Evolutionary conservation across 2,329 filamentous ascomycete species (phyloP), one percentile per base, ranked within the genome.

Genomic region (Penicillium sp.): DNA sequence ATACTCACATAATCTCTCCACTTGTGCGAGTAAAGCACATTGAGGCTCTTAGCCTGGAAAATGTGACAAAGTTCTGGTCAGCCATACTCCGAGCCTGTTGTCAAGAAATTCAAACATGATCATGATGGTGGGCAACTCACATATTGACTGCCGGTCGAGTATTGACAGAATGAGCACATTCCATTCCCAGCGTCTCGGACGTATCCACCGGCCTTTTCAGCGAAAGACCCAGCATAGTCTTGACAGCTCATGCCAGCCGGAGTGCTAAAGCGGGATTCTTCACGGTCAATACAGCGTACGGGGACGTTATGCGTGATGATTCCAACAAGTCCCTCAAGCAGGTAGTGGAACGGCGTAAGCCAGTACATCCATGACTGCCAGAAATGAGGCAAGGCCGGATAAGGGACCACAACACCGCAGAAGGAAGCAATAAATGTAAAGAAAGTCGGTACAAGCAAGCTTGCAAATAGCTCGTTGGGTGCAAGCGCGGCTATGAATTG

Each of bases 401-500:
- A 89, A 0, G 88, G 88, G 0, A 91, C 88, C 5, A 90, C 77
- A 1, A 92, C 87, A 59, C 89, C 89, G 63, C 88, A 91, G 76
- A 92, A 92, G 1, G 82, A 83, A 9, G 90, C 80, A 3, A 90
- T 76, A 39, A 85, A 89, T 26, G 86, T 81, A 74, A 89, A 88
- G 72, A 89, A 88, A 4, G 88, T 69, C 0, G 88, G 87, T 1
- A 89, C 85, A 1, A 89, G 76, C 0, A 89, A 72, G 4, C 83
- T 86, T 1, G 86, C 87, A 18, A 89, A 78, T 4, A 88, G 74
- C 57, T 86, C 84, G 66, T 89, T 89, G 1, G 86, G 86, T 2
- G 83, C 76, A 58, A 88, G 83, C 0, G 87, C 77, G 0, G 87
- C 87, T 54, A 90, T 88, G 38, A 84, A 82, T 65, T 89, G 86